Evolutionary conservation across 2,329 filamentous ascomycete species (phyloP).

Genomic region (Pyricularia sp.): DNA sequence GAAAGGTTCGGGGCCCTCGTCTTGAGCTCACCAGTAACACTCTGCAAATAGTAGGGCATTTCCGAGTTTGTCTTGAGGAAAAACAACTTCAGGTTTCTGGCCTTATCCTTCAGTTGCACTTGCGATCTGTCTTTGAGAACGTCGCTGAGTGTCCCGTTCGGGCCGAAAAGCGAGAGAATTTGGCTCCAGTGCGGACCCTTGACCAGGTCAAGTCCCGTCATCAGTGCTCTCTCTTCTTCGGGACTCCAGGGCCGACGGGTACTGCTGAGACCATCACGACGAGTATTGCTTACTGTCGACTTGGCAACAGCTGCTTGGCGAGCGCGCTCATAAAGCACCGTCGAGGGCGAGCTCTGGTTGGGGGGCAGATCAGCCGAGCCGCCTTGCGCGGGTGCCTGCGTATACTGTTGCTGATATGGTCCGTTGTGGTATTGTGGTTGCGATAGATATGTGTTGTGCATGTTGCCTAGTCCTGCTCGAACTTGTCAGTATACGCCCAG

Average conservation of each 20-base stretch:
- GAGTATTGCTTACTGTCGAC: conserved; percentile 38
- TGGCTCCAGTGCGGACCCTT: conserved; percentile 92
- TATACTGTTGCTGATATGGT: conserved; percentile 10
- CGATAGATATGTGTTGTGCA: conserved; percentile 4
- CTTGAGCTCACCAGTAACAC: conserved; percentile 83
- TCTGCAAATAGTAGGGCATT: conserved; percentile 79
- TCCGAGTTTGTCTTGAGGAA: conserved; percentile 88
- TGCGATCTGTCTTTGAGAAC: conserved; percentile 83
- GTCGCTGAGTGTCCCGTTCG: conserved; percentile 69
- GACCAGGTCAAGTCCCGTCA: conserved; percentile 80
- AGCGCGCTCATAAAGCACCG: conserved; percentile 47
- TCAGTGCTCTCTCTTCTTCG: conserved; percentile 82
- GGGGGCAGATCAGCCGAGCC: conserved; percentile 31
- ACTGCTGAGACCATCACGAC: conserved; percentile 48
- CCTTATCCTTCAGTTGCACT: conserved; percentile 89
- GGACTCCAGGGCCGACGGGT: conserved; percentile 76
- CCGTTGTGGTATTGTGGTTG: conserved; percentile 7
- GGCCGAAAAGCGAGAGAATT: conserved; percentile 75
- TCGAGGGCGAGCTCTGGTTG: conserved; percentile 45
- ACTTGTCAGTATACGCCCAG: background rate
- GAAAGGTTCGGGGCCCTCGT: conserved; percentile 70
- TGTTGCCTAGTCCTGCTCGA: background rate
- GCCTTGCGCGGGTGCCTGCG: conserved; percentile 1
- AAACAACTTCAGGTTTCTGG: conserved; percentile 80
- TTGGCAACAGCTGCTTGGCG: conserved; percentile 50